These are phyloP conservation scores for Sarocladium strictum DNA, from an alignment of 2,329 filamentous ascomycete genomes.

Conservation along the genomic window DNA sequence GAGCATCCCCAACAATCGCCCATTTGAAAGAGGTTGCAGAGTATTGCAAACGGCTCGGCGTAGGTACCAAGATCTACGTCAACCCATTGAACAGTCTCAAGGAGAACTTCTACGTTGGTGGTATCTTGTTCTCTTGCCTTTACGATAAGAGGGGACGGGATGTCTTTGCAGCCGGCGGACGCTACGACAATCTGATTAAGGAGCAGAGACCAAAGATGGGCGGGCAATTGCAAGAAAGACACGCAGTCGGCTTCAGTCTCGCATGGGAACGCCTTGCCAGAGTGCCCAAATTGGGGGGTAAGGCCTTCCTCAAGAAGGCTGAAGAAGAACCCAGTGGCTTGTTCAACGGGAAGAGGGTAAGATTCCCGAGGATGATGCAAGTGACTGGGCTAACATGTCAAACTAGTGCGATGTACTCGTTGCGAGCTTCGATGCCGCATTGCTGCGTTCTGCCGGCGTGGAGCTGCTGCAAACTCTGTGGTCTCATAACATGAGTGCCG, in stretches of 20 bases:
- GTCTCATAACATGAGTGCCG: slow-evolving; percentile 78
- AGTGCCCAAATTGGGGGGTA: slow-evolving; percentile 50
- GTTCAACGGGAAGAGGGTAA: slow-evolving; percentile 58
- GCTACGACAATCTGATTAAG: slow-evolving; percentile 85
- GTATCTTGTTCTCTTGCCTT: slow-evolving; percentile 84
- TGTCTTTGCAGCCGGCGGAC: slow-evolving; percentile 87
- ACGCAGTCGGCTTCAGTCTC: slow-evolving; percentile 88
- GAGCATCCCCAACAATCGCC: slow-evolving; percentile 68
- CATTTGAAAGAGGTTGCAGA: slow-evolving; percentile 74
- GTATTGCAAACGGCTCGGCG: slow-evolving; percentile 68
- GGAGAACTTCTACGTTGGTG: slow-evolving; percentile 82
- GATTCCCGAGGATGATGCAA: slow-evolving; percentile 22
- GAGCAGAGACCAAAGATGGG: slow-evolving; percentile 70
- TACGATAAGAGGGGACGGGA: slow-evolving; percentile 79
- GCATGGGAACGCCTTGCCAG: slow-evolving; percentile 78
- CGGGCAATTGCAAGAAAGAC: slow-evolving; percentile 56
- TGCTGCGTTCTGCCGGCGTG: slow-evolving; percentile 70
- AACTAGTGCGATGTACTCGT: slow-evolving; percentile 78
- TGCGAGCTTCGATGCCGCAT: slow-evolving; percentile 74
- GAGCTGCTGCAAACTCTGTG: slow-evolving; percentile 76
- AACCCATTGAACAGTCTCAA: slow-evolving; percentile 83
- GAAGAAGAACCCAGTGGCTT: slow-evolving; percentile 56
- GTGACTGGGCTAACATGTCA: not conserved
- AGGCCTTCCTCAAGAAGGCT: slow-evolving; percentile 61
- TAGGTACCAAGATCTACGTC: slow-evolving; percentile 75